Evolutionary conservation across 2,329 filamentous ascomycete genomes (phyloP).

Genomic region (Cephalotrichum gorgonifer): DNA sequence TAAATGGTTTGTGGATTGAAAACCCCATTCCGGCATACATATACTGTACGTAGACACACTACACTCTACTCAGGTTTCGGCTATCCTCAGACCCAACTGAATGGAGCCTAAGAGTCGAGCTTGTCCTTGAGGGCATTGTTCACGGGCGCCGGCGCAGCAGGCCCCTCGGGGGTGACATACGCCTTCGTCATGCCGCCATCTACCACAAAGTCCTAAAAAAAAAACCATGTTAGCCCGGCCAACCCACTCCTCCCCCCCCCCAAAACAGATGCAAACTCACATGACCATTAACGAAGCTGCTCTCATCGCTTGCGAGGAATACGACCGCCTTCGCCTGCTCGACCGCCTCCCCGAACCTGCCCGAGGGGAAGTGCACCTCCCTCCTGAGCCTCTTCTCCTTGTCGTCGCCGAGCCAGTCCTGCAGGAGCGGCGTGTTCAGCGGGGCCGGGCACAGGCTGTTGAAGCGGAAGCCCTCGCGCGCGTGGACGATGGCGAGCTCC

Average conservation of each 20-base stretch:
- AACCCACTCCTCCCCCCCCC: not conserved
- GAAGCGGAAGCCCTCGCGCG: constrained; percentile 79
- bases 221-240: not conserved
- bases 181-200: constrained; percentile 61
- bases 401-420: constrained; percentile 69
- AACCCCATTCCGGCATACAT: no score
- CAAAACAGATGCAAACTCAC: not conserved
- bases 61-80: no score
- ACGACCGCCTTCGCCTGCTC: constrained; percentile 68
- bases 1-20: no score
- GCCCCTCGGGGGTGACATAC: constrained; percentile 16
- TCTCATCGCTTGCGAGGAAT: constrained; percentile 66
- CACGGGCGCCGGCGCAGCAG: constrained; percentile 32
- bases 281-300: constrained; percentile 61
- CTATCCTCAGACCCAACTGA: no score
- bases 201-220: constrained; percentile 51
- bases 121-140: constrained; percentile 46
- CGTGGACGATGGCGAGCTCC: constrained; percentile 86
- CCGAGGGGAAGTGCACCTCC: constrained; percentile 66
- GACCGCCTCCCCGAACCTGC: constrained; percentile 66
- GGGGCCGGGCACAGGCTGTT: constrained; percentile 86
- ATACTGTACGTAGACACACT: no score
- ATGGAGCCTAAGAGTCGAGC: constrained; percentile 4
- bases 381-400: constrained; percentile 57
- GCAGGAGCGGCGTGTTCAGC: constrained; percentile 73